phyloP scores from a whole-genome alignment of 805 yeast species.

The Ogataea glucozyma region DNA sequence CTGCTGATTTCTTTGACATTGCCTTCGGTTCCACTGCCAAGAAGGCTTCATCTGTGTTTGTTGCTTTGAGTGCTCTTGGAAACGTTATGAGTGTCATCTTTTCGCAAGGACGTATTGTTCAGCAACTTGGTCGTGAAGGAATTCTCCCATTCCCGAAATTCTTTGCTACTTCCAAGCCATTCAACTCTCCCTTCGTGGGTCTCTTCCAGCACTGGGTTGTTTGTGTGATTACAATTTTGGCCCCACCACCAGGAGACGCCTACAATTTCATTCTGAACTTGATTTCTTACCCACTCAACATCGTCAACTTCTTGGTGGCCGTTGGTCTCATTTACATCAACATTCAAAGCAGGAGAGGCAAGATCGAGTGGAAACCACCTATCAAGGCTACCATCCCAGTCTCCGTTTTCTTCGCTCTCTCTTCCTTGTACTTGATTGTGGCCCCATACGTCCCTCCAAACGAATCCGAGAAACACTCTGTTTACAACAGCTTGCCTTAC shows the following conservation, averaged over 20 bases:
- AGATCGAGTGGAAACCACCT: conserved; percentile 67
- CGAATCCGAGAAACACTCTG: conserved; percentile 52
- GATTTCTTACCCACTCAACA: conserved; percentile 79
- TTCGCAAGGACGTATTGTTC: conserved; percentile 79
- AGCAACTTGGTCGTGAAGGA: conserved; percentile 80
- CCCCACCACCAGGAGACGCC: conserved; percentile 87
- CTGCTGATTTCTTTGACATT: conserved; percentile 71
- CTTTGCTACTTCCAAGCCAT: conserved; percentile 71
- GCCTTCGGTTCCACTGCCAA: conserved; percentile 67
- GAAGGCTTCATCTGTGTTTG: conserved; percentile 74
- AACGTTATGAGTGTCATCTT: conserved; percentile 79
- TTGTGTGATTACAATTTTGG: conserved; percentile 69
- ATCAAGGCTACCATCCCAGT: conserved; percentile 66
- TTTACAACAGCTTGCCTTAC: conserved; percentile 71
- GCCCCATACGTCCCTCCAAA: conserved; percentile 82
- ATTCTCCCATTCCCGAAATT: conserved; percentile 70
- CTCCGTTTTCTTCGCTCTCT: conserved; percentile 59
- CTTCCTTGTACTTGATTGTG: conserved; percentile 65
- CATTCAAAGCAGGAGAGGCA: conserved; percentile 51
- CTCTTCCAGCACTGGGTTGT: conserved; percentile 75
- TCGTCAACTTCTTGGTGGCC: conserved; percentile 67
- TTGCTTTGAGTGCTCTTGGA: conserved; percentile 79
- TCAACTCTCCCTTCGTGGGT: conserved; percentile 71
- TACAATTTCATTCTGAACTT: conserved; percentile 77
- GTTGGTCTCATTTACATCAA: conserved; percentile 61